These are phyloP conservation scores for Pythium brassicae DNA, from an alignment of 352 stramenopile genomes.

Conservation along the genomic window DNA sequence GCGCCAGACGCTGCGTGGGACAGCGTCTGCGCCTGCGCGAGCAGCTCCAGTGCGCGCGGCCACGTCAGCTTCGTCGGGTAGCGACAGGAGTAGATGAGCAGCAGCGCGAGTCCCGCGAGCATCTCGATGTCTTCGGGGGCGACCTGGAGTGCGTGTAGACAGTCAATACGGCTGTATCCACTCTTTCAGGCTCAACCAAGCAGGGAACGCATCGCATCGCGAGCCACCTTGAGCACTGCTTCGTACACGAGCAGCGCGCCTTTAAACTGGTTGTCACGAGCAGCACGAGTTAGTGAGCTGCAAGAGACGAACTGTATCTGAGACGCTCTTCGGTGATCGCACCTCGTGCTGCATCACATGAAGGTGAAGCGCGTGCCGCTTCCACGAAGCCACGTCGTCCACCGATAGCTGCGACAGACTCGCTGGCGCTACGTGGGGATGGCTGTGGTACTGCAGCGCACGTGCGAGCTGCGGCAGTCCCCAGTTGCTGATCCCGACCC, in stretches of 20 bases:
- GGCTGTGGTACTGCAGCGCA: constrained; percentile 38
- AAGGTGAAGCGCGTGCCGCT: constrained; percentile 36
- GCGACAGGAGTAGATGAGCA: constrained; percentile 54
- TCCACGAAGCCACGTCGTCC: constrained; percentile 25
- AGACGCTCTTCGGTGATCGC: background rate
- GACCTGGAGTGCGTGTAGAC: constrained; percentile 14
- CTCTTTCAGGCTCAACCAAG: background rate
- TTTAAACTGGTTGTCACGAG: constrained; percentile 34
- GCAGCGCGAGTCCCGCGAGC: constrained; percentile 39
- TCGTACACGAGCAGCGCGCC: constrained; percentile 44
- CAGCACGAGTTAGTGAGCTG: background rate
- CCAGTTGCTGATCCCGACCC: constrained; percentile 43
- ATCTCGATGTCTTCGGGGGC: constrained; percentile 29
- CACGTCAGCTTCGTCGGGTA: constrained; percentile 60
- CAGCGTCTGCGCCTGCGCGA: constrained; percentile 22
- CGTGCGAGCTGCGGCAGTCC: constrained; percentile 25
- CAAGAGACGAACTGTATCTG: background rate
- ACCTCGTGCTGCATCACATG: constrained; percentile 37
- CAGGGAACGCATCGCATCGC: background rate
- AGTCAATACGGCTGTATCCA: background rate
- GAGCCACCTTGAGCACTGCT: constrained; percentile 36
- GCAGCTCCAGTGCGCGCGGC: constrained; percentile 29
- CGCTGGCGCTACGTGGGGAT: constrained; percentile 8
- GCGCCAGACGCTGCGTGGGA: background rate
- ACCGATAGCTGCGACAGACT: constrained; percentile 4